These are phyloP conservation scores for Xylariaceae sp. DNA, from an alignment of 2,329 filamentous ascomycete species.

Conservation along the genomic window DNA sequence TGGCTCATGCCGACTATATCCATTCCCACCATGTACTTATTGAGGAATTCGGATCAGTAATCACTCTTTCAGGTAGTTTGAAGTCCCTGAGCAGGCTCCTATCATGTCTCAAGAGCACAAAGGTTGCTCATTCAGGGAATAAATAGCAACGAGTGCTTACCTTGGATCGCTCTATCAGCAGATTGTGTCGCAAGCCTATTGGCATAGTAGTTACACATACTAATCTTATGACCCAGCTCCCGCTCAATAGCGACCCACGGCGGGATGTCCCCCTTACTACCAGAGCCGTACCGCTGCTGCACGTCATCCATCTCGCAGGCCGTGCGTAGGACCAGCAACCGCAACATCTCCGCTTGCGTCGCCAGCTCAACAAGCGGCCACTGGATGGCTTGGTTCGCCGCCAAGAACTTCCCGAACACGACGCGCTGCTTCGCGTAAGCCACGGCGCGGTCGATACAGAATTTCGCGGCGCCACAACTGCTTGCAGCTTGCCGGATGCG, in stretches of 20 bases:
- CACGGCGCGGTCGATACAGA: conserved; percentile 55
- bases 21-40: conserved; percentile 58
- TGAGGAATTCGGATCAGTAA: too few species aligned
- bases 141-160: too few species aligned
- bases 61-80: too few species aligned
- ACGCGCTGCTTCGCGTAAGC: conserved; percentile 51
- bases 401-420: conserved; percentile 54
- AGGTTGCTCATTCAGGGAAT: too few species aligned
- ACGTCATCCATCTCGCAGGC: conserved; percentile 58
- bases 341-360: conserved; percentile 60
- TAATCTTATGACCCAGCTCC: conserved; percentile 57
- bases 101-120: too few species aligned
- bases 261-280: conserved; percentile 25
- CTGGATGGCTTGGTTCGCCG: conserved; percentile 59
- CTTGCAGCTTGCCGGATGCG: conserved; percentile 61
- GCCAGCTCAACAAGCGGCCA: conserved; percentile 60
- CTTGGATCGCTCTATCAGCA: conserved; percentile 59
- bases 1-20: conserved; percentile 51
- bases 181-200: conserved; percentile 58
- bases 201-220: conserved; percentile 64
- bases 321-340: conserved; percentile 57
- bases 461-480: conserved; percentile 55
- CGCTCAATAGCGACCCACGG: conserved; percentile 52
- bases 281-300: conserved; percentile 33
- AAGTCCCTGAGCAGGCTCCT: too few species aligned